Evolutionary conservation across 345 rosid genomes (phyloP).

Genomic region (Ceriops zippeliana): DNA sequence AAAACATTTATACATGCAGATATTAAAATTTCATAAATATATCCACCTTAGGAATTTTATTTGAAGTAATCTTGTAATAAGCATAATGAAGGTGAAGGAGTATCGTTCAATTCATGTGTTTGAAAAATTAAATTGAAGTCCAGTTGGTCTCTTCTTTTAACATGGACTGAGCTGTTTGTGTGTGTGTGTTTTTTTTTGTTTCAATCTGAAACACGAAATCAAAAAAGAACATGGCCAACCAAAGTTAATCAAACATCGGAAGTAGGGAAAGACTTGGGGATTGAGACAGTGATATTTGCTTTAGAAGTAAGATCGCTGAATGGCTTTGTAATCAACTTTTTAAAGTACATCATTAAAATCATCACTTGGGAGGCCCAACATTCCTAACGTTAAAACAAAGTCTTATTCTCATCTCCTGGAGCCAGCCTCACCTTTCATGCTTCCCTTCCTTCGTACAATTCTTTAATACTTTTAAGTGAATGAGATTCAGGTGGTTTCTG

Average conservation of each 20-base stretch:
- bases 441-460: constrained; percentile 17
- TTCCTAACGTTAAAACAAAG: constrained; percentile 26
- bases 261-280: constrained; percentile 50
- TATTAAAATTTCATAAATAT: too few relatives aligned
- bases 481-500: constrained; percentile 9
- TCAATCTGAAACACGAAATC: not conserved
- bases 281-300: constrained; percentile 34
- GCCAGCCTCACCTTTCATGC: constrained; percentile 14
- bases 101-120: not conserved
- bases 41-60: too few relatives aligned
- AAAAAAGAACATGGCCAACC: constrained; percentile 8
- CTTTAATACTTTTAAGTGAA: constrained; percentile 9
- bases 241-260: constrained; percentile 43
- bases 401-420: not conserved
- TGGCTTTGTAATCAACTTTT: constrained; percentile 48
- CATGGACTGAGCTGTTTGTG: not conserved
- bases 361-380: constrained; percentile 1
- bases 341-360: constrained; percentile 8
- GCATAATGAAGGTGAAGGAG: not conserved
- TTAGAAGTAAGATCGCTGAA: constrained; percentile 34
- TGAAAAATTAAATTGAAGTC: not conserved
- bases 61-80: not conserved
- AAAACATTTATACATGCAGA: too few relatives aligned
- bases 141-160: constrained; percentile 3
- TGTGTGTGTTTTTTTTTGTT: not conserved